Percentiles rank a stretch among this genome's conserved stretches.
Conservation (phyloP, 768 basidiomycete species). For the Boletus speciosus region DNA sequence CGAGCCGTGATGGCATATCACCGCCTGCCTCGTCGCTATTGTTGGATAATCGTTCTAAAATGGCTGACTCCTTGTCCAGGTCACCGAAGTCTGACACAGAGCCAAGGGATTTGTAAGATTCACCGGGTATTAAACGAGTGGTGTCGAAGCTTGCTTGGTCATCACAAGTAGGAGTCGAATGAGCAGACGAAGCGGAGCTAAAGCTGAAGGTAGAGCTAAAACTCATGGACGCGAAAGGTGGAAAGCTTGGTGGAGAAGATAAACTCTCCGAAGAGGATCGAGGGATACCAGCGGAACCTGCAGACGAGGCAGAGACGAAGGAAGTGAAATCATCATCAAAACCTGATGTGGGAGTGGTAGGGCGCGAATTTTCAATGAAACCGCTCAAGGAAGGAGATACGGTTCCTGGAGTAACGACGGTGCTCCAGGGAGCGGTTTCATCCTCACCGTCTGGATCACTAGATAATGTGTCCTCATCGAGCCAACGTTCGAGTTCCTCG, state of each 20-base stretch:
- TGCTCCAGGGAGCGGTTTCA: constrained; percentile 40
- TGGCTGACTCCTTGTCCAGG: constrained; percentile 33
- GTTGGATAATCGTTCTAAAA: constrained; percentile 9
- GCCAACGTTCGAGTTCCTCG: constrained; percentile 59
- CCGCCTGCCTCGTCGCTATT: constrained; percentile 9
- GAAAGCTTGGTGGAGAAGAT: not conserved
- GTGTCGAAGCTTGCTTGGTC: constrained; percentile 15
- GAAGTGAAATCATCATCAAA: constrained; percentile 83
- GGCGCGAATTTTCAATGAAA: constrained; percentile 17
- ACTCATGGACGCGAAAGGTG: constrained; percentile 13
- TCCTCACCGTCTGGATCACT: constrained; percentile 18
- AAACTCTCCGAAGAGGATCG: not conserved
- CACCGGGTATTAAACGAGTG: constrained; percentile 17
- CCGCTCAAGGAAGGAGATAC: constrained; percentile 24
- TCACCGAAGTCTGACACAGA: constrained; percentile 59
- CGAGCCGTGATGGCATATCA: constrained; percentile 47
- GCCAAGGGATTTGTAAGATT: constrained; percentile 50
- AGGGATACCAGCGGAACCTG: constrained; percentile 2
- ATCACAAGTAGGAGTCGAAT: constrained; percentile 25
- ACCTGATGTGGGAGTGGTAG: constrained; percentile 36
- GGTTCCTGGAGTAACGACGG: constrained; percentile 30
- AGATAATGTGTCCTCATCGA: constrained; percentile 41
- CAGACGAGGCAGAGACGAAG: constrained; percentile 60
- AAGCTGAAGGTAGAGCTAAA: constrained; percentile 32
- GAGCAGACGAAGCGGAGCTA: constrained; percentile 17